phyloP scores from a whole-genome alignment of 140 eudicot genomes.

The Bidens hawaiensis region DNA sequence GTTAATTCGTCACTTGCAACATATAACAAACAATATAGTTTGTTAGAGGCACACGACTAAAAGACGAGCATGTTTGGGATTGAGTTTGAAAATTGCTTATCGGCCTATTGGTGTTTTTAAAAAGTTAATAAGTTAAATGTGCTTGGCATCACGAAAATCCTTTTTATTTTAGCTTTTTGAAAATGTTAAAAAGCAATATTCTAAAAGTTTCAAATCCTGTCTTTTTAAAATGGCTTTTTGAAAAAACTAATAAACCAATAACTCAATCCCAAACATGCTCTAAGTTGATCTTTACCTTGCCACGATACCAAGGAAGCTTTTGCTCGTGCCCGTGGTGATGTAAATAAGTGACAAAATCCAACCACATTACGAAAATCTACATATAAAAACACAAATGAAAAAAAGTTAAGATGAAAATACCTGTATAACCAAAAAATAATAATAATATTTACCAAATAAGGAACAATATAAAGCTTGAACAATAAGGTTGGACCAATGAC shows the following conservation, averaged over 20 bases:
- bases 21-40: background rate
- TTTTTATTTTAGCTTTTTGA: no score
- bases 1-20: background rate
- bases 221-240: no score
- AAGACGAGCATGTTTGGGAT: no score
- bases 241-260: no score
- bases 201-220: no score
- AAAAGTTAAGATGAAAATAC: background rate
- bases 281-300: slow-evolving; percentile 44
- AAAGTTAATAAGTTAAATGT: no score
- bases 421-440: background rate
- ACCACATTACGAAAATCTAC: slow-evolving; percentile 79
- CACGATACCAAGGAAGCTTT: slow-evolving; percentile 95
- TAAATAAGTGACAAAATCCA: slow-evolving; percentile 71
- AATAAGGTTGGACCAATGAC: slow-evolving; percentile 48
- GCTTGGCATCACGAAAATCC: no score
- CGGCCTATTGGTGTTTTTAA: no score
- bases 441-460: slow-evolving; percentile 42
- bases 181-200: no score
- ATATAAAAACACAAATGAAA: background rate
- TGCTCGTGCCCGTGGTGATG: slow-evolving; percentile 84
- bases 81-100: no score
- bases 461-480: slow-evolving; percentile 61
- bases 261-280: no score
- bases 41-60: no score